A percentile compares a stretch with the other conserved stretches of the same genome.
phyloP scores from a whole-genome alignment of 2,329 filamentous ascomycete genomes.

The Talaromyces atroroseus region DNA sequence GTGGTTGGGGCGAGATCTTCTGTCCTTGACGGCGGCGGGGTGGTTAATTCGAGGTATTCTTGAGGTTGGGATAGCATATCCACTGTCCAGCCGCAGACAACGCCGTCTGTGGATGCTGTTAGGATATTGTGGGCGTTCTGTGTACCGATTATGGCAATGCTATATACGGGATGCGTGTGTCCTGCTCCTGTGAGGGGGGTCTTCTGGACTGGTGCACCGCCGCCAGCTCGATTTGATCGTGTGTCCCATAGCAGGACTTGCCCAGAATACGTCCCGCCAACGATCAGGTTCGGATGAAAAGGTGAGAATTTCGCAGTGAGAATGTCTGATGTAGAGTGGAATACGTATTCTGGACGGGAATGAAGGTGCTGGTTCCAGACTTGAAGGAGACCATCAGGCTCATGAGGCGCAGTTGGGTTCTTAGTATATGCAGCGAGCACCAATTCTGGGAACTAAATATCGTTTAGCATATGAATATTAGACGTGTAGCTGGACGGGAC shows the following conservation, averaged over 20 bases:
- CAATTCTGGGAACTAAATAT: conserved; percentile 71
- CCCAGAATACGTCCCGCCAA: conserved; percentile 93
- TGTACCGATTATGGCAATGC: conserved; percentile 89
- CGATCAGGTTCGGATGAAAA: conserved; percentile 92
- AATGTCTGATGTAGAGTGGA: conserved; percentile 93
- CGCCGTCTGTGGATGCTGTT: conserved; percentile 91
- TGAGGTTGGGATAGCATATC: conserved; percentile 97
- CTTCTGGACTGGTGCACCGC: conserved; percentile 75
- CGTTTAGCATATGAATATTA: neutral
- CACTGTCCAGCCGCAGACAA: conserved; percentile 94
- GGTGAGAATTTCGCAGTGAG: conserved; percentile 96
- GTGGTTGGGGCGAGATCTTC: conserved; percentile 94
- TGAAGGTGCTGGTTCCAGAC: conserved; percentile 97
- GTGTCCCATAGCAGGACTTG: conserved; percentile 98
- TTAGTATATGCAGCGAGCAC: conserved; percentile 95
- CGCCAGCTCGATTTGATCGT: conserved; percentile 68
- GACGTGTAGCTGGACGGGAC: too few species aligned
- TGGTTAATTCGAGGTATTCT: conserved; percentile 82
- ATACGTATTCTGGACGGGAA: conserved; percentile 90
- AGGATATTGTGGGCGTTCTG: conserved; percentile 99
- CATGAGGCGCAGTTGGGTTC: conserved; percentile 88
- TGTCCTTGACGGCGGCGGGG: conserved; percentile 79
- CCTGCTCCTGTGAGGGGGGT: conserved; percentile 91
- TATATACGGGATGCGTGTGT: conserved; percentile 95
- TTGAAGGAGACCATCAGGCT: conserved; percentile 87